Base-by-base conservation (phyloP, 805 yeast species). In the Cyberlindnera mycetangii region DNA sequence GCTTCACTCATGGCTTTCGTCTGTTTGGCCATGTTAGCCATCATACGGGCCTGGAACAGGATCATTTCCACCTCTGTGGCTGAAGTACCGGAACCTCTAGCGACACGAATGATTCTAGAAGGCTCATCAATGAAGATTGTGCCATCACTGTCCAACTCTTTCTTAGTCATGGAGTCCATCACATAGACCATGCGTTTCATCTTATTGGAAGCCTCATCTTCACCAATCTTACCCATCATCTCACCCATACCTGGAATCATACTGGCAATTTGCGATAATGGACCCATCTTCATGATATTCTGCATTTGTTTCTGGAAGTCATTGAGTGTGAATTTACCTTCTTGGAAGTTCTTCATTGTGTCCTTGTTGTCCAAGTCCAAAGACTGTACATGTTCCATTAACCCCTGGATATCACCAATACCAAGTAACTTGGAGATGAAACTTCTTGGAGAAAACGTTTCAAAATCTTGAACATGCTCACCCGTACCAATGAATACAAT, bases 401-500 rank as follows among this genome's bases (percentile, higher is more conserved):
- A 76, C 25, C 96, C 89, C 65, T 88, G 96, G 47, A 92, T 79
- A 65, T 92, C 98, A 47, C 98, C 98, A 58, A 93, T 90, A 5
- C 99, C 99, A 46, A 92, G 73, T 45, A 92, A 71, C 65, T 89
- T 89, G n/a, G 96, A 86, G 33, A 92, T 79, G 65, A 93, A 92
- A 46, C 89, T 82, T 52, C 81, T 78, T 20, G 98, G 97, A 19
- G 93, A 83, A 64, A 92, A 92, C 38, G 85, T 79, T 66, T 93
- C 99, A 48, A 92, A 76, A 63, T 92, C 98, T 44, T 85, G 86
- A 30, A 90, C 85, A 61, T 93, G 99, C 66, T 92, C 99, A 62
- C 99, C 99, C 3, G 98, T 92, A 78, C 99, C 99, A 48, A 92
- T 93, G 61, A 92, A 92, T 8, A 86, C 87, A 54, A 92, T 85